Evolutionary conservation across 345 rosid species (phyloP).

Genomic region (Salix suchowensis): DNA sequence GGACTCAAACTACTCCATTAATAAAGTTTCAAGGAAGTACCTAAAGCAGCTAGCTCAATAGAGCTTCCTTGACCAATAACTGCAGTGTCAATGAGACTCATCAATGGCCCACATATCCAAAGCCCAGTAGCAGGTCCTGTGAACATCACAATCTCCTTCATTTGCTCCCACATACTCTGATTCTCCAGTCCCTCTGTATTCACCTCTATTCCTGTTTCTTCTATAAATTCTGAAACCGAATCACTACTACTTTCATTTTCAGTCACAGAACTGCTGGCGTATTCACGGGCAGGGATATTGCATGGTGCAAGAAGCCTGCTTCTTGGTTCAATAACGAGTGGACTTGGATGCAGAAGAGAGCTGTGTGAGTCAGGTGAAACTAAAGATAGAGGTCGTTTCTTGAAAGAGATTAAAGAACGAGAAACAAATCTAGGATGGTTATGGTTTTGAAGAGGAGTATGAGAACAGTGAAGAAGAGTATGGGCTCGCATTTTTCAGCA

Average conservation of each 20-base stretch:
- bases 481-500: slow-evolving; percentile 34
- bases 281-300: slow-evolving; percentile 32
- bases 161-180: slow-evolving; percentile 69
- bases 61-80: slow-evolving; percentile 96
- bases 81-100: slow-evolving; percentile 93
- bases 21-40: slow-evolving; percentile 22
- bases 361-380: neutral
- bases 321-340: neutral
- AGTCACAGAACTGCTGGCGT: neutral
- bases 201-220: slow-evolving; percentile 13
- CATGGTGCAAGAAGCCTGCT: slow-evolving; percentile 26
- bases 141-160: slow-evolving; percentile 76
- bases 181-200: slow-evolving; percentile 38
- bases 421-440: slow-evolving; percentile 20
- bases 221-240: neutral
- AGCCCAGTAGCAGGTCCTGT: slow-evolving; percentile 86
- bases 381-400: slow-evolving; percentile 9
- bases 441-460: slow-evolving; percentile 13
- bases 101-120: slow-evolving; percentile 86
- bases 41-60: slow-evolving; percentile 87
- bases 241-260: slow-evolving; percentile 7
- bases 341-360: slow-evolving; percentile 6
- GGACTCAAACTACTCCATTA: neutral
- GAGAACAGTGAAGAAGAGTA: slow-evolving; percentile 23
- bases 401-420: slow-evolving; percentile 17